These are phyloP conservation scores for Epichloe sibirici DNA, from an alignment of 2,329 filamentous ascomycete species.

Conservation along the genomic window DNA sequence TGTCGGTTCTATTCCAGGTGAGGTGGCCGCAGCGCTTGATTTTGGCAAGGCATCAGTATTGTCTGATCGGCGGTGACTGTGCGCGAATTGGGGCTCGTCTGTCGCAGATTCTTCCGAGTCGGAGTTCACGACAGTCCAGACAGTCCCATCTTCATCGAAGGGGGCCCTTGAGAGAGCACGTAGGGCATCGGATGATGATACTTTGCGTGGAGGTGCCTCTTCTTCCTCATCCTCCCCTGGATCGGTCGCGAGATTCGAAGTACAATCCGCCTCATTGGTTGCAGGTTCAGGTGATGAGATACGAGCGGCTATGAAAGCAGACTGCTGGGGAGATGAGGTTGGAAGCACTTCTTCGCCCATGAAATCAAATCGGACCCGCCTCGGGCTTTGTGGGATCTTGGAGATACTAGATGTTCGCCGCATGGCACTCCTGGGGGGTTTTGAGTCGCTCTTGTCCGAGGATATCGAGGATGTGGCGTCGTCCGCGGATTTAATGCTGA, in stretches of 20 bases:
- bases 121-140: constrained; percentile 38
- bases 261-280: constrained; percentile 16
- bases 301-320: constrained; percentile 19
- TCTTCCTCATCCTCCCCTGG: constrained; percentile 29
- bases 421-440: constrained; percentile 42
- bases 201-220: constrained; percentile 35
- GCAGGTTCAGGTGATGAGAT: constrained; percentile 14
- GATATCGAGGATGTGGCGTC: constrained; percentile 37
- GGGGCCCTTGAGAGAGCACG: constrained; percentile 39
- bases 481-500: constrained; percentile 24
- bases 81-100: background rate
- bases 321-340: constrained; percentile 39
- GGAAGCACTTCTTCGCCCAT: constrained; percentile 48
- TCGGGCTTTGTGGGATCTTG: constrained; percentile 39
- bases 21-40: background rate
- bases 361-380: constrained; percentile 51
- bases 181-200: constrained; percentile 43
- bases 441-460: constrained; percentile 40
- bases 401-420: constrained; percentile 42
- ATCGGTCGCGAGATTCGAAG: constrained; percentile 23
- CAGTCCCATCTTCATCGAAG: constrained; percentile 32
- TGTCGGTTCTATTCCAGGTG: background rate
- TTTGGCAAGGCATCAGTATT: background rate
- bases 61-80: background rate
- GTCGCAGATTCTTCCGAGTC: constrained; percentile 16